Base-by-base conservation (phyloP, 2,329 filamentous ascomycete species). In the Tolypocladium ovalisporum region DNA sequence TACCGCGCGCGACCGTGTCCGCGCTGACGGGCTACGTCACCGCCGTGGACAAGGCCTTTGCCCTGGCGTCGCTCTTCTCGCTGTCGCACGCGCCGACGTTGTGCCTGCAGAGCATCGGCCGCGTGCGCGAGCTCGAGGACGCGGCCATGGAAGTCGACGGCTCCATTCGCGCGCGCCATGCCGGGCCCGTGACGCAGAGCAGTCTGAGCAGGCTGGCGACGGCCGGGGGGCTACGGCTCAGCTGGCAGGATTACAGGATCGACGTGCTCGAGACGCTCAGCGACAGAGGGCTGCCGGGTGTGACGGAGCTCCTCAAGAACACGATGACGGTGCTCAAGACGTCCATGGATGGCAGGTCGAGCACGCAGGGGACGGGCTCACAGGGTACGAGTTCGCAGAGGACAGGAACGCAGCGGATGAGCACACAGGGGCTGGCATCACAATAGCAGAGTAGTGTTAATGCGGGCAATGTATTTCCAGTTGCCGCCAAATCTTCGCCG, bases 271-370 rank as follows among this genome's bases (percentile, higher is more conserved):
- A 79, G 54, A 83, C 85, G 71, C 71, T 95, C 60, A 85, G 87
- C 58, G 75, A 73, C 7, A 79, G 79, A 56, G 87, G 87, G 0
- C 77, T 88, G 52, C 73, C 70, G 13, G 90, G 90, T 0, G 77
- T 93, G 35, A 80, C 81, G 19, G 79, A 86, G 61, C 72, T 95
- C 65, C 86, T 95, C 79, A 88, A 88, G 69, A 89, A 85, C 64
- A 92, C 89, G 1, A 90, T 94, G 82, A 90, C 87, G 68, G 83
- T 86, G 54, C 71, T 93, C 63, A 85, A 84, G 71, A 81, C 75
- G 59, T 71, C 73, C 37, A 73, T 70, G 64, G 68, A 72, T 36
- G 67, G 66, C 27, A 68, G 61, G 52, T 42, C 62, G 57, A 61
- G 56, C 54, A 61, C 62, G 36, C 63, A 59, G 42, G 62, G 61